Evolutionary conservation across 2,329 filamentous ascomycete genomes (phyloP).

Genomic region (Fusarium drepaniforme): DNA sequence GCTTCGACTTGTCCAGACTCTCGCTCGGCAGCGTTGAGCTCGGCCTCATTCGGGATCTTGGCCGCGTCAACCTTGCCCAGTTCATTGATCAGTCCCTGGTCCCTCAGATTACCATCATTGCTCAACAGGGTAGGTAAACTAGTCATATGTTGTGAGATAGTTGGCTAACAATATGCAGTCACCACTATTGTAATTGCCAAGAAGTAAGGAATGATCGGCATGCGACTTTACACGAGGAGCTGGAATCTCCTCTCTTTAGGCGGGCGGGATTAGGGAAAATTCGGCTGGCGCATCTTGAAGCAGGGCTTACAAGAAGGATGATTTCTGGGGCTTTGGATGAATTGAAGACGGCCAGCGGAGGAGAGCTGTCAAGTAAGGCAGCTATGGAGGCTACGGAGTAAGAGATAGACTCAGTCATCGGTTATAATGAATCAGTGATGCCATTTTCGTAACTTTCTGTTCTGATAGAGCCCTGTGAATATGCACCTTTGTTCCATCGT

Average conservation of each 20-base stretch:
- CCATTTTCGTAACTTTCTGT: too few relatives aligned
- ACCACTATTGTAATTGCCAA: conserved; percentile 17
- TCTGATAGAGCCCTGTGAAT: too few relatives aligned
- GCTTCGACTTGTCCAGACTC: conserved; percentile 44
- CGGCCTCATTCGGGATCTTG: conserved; percentile 45
- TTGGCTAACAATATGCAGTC: conserved; percentile 10
- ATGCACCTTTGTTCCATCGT: too few relatives aligned
- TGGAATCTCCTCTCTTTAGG: conserved; percentile 20
- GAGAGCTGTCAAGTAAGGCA: not conserved
- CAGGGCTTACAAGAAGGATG: not conserved
- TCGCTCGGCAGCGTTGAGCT: conserved; percentile 45
- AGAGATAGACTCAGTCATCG: too few relatives aligned
- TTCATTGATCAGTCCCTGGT: conserved; percentile 45
- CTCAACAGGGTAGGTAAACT: conserved; percentile 36
- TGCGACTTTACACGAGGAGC: conserved; percentile 16
- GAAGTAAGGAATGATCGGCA: conserved; percentile 2
- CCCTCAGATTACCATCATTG: conserved; percentile 47
- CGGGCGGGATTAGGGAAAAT: not conserved
- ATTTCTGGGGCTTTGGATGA: not conserved
- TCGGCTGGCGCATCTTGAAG: not conserved
- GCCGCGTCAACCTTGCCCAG: conserved; percentile 44
- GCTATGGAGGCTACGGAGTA: too few relatives aligned
- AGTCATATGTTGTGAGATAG: not conserved
- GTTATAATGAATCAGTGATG: too few relatives aligned
- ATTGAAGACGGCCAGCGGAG: not conserved